phyloP scores from a whole-genome alignment of 768 basidiomycete genomes.

The Leccinellum luteum region DNA sequence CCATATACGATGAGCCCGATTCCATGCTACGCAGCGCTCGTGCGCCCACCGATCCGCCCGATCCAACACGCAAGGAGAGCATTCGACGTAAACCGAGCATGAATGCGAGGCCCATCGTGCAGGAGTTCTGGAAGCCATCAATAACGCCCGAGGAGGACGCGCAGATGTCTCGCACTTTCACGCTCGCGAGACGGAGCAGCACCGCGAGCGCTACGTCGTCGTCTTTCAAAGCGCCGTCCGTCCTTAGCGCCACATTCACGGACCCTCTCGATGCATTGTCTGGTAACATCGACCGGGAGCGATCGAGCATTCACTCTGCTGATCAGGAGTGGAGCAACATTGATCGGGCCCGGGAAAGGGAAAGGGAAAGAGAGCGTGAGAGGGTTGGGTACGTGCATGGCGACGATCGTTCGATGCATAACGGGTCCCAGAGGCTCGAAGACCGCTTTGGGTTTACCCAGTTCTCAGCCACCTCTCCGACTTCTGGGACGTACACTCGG shows the following conservation, averaged over 20 bases:
- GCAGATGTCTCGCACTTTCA: slow-evolving; percentile 38
- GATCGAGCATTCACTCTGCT: slow-evolving; percentile 20
- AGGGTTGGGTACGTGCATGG: slow-evolving; percentile 10
- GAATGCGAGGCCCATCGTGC: slow-evolving; percentile 34
- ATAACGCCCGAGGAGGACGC: slow-evolving; percentile 46
- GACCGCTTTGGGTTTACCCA: slow-evolving; percentile 17
- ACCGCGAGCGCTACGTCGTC: slow-evolving; percentile 50
- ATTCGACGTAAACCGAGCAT: slow-evolving; percentile 35
- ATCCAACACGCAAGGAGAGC: slow-evolving; percentile 24
- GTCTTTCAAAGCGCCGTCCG: slow-evolving; percentile 41
- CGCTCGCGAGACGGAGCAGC: slow-evolving; percentile 46
- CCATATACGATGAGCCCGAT: slow-evolving; percentile 31
- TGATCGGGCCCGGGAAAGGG: slow-evolving; percentile 25
- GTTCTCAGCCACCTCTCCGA: slow-evolving; percentile 13
- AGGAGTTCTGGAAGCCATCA: slow-evolving; percentile 51
- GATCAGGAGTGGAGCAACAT: slow-evolving; percentile 31
- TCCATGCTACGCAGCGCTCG: slow-evolving; percentile 19
- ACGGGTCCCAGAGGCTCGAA: slow-evolving; percentile 11
- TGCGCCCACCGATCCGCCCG: slow-evolving; percentile 19
- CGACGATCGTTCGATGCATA: slow-evolving; percentile 25
- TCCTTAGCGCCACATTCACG: slow-evolving; percentile 39
- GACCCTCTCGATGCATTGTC: slow-evolving; percentile 20
- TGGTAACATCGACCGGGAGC: slow-evolving; percentile 26
- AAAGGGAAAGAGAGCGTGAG: slow-evolving; percentile 24
- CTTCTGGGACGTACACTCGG: slow-evolving; percentile 13